Percentiles rank a stretch among this genome's conserved stretches.
Evolutionary conservation across 1,284 basidiomycete genomes (phyloP).

Genomic region (Apiotrichum montevideense): DNA sequence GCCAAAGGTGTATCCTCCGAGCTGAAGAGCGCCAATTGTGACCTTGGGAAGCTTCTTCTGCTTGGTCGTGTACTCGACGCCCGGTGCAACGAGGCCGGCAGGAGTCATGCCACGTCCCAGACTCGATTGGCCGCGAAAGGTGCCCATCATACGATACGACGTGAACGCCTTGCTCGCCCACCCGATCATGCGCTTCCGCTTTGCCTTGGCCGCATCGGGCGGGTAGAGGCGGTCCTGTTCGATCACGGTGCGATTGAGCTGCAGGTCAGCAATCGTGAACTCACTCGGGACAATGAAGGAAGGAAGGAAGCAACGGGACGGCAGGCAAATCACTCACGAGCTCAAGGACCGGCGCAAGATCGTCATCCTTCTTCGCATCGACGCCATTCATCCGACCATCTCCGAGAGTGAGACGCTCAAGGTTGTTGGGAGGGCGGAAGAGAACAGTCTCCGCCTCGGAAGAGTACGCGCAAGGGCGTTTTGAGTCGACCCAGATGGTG

Average conservation of each 20-base stretch:
- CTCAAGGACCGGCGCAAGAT: background rate
- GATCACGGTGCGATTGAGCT: background rate
- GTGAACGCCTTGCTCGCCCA: background rate
- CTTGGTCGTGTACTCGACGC: background rate
- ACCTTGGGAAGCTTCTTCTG: background rate
- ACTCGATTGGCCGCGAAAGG: background rate
- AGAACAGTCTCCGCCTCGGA: slow-evolving; percentile 22
- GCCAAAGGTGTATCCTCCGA: slow-evolving; percentile 1
- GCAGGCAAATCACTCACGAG: background rate
- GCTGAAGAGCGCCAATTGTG: background rate
- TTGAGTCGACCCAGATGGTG: slow-evolving; percentile 1
- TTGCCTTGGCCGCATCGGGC: background rate
- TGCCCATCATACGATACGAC: background rate
- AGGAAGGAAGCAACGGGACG: background rate
- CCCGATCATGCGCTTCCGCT: background rate
- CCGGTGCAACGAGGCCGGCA: background rate
- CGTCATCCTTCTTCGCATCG: background rate
- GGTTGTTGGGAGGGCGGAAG: slow-evolving; percentile 22
- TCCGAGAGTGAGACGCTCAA: slow-evolving; percentile 1
- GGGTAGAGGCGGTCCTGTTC: background rate
- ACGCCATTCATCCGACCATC: background rate
- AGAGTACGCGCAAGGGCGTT: slow-evolving; percentile 15
- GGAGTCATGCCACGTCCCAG: background rate
- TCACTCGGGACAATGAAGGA: background rate
- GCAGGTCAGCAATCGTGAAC: background rate